Conservation (phyloP, 768 basidiomycete species). For the Suillus alpinus region DNA sequence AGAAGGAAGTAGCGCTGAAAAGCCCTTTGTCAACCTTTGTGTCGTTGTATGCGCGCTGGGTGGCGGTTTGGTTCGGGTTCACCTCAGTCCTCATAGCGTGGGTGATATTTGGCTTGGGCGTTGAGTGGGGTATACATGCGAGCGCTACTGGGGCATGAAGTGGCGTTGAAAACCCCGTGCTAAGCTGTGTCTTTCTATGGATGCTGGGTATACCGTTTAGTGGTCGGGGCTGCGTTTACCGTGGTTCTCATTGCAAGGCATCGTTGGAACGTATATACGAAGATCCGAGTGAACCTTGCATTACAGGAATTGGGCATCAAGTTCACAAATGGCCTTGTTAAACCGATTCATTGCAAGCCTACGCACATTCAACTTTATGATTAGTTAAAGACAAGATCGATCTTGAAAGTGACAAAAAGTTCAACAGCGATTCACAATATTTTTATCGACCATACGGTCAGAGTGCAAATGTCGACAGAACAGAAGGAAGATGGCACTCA, state of each 20-base stretch:
- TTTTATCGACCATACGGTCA: not conserved
- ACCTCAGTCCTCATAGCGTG: constrained; percentile 36
- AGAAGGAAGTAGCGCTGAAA: constrained; percentile 7
- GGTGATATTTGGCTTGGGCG: constrained; percentile 41
- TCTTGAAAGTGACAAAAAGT: not conserved
- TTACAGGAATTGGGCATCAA: no score
- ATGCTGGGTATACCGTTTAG: no score
- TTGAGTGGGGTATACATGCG: constrained; percentile 42
- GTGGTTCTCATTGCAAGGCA: no score
- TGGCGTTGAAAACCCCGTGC: no score
- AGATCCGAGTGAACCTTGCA: no score
- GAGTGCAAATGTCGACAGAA: not conserved
- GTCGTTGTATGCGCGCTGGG: constrained; percentile 17
- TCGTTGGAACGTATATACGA: no score
- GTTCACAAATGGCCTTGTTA: not conserved
- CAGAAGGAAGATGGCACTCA: not conserved
- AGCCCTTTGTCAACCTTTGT: not conserved
- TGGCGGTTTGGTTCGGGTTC: constrained; percentile 18
- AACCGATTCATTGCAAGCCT: not conserved
- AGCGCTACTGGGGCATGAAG: constrained; percentile 27
- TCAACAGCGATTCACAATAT: not conserved
- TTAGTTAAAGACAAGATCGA: not conserved
- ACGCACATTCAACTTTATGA: not conserved
- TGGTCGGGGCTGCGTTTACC: no score
- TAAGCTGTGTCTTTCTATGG: no score